These are phyloP conservation scores for Primulina eburnea DNA, from an alignment of 257 asterid genomes.

Conservation along the genomic window DNA sequence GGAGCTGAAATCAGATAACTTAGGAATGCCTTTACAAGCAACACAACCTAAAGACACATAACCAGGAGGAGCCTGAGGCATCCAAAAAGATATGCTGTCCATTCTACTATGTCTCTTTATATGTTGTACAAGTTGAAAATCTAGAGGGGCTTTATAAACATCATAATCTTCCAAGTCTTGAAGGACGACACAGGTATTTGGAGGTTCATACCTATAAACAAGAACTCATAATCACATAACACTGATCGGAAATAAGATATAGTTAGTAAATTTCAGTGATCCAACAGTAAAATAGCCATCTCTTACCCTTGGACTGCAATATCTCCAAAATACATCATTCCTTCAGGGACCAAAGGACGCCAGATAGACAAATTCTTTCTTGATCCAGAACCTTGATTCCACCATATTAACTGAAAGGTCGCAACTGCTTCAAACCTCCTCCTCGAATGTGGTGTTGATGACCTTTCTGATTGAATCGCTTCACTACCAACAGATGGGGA, in stretches of 20 bases:
- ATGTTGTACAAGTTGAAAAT: slow-evolving; percentile 74
- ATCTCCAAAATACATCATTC: slow-evolving; percentile 90
- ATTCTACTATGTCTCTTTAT: slow-evolving; percentile 63
- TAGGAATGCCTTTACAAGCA: slow-evolving; percentile 77
- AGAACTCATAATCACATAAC: slow-evolving; percentile 18
- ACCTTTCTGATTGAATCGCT: slow-evolving; percentile 51
- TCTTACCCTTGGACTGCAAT: slow-evolving; percentile 85
- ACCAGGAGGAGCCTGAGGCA: slow-evolving; percentile 99
- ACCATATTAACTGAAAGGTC: slow-evolving; percentile 82
- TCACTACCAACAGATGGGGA: slow-evolving; percentile 47
- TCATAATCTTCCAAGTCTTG: slow-evolving; percentile 69
- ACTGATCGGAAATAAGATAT: slow-evolving; percentile 10
- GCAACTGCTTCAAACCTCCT: slow-evolving; percentile 82
- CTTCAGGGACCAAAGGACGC: slow-evolving; percentile 91
- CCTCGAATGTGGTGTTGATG: slow-evolving; percentile 60
- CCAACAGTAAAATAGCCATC: slow-evolving; percentile 13
- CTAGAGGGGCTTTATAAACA: slow-evolving; percentile 64
- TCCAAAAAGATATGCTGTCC: slow-evolving; percentile 79
- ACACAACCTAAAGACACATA: slow-evolving; percentile 86
- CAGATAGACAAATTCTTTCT: slow-evolving; percentile 86
- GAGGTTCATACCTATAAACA: slow-evolving; percentile 77
- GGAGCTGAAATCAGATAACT: slow-evolving; percentile 67
- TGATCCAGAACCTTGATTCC: slow-evolving; percentile 93
- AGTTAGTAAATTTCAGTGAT: slow-evolving; percentile 16
- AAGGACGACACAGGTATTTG: slow-evolving; percentile 74